Evolutionary conservation across 2,329 filamentous ascomycete genomes (phyloP), one percentile per base, ranked within the genome.

Genomic region (Pseudogymnoascus sp.): DNA sequence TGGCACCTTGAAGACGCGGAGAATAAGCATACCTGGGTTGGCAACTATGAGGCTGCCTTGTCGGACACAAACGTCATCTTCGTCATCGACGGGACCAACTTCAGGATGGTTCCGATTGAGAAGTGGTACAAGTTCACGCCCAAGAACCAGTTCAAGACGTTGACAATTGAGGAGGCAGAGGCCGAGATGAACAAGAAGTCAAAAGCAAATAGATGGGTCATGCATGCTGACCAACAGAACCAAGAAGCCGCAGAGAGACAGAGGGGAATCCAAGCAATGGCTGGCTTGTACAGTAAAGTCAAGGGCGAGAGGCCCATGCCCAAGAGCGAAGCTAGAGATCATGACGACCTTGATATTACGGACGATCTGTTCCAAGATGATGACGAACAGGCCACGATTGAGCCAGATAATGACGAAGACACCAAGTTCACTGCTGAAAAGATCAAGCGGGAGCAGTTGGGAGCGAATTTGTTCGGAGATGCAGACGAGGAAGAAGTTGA

Each of bases 1-100:
- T 99, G 94, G 94, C 92, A 96, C 71, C 74, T 99, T 34, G 94
- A 99, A 71, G 94, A 99, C 71, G 95, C 92, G 38, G 92, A 99
- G 68, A 90, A 91, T 64, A 96, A 92, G 72, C 92, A 96, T 67
- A 88, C 89, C 2, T 97, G 92, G 90, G 86, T 94, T 33, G 94
- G 92, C 45, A 88, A 86, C 60, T 96, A 97, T 67, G 89, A 97
- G 67, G 88, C 88, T 23, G 89, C 91, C 15, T 80, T 97, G 35
- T 96, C 92, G 0, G 86, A 92, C 67, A 85, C 89, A 58, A 89
- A 91, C 57, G 86, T 95, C 65, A 86, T 95, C 59, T 81, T 92
- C 37, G 80, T 90, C 41, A 86, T 90, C 33, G 81, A 84, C 35
- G 80, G 83, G 8, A 79, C 79, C 1, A 83, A 80, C 56, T 94